Base-by-base conservation (phyloP, 768 basidiomycete species). In the Rhizopogon vinicolor region DNA sequence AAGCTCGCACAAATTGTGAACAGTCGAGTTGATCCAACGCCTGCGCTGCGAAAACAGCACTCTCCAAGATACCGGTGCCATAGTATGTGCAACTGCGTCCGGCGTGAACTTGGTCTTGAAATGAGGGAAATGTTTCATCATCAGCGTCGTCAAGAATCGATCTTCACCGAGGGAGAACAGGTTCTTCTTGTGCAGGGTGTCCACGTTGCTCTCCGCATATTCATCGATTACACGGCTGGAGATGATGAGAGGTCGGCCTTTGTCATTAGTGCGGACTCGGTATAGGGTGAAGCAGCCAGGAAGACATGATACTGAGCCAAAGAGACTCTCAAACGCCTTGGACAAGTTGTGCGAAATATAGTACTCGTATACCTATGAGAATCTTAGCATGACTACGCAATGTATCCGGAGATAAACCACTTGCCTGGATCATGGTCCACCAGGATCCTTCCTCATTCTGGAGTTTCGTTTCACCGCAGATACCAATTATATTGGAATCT, bases 351-450 rank as follows among this genome's bases (percentile, higher is more conserved):
- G 83, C 0, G 82, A 85, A 54, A 85, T 81, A 68, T 83, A 86
- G 68, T 86, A 86, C 63, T 85, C 82, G 73, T 85, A 84, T 18
- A 86, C 83, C 79, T 83, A 56, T 16, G 51, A 42, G 1, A 56
- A 52, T 25, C 7, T 56, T 44, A 44, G 12, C 44, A 40, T 61
- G 43, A 62, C 42, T 58, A 51, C 2, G 37, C 41, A 41, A 37
- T 12, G 40, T 40, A 14, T 22, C 7, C 35, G 48, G 0, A 29
- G 14, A 25, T 9, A 28, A 14, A 12, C 4, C 18, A 63, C 72
- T 56, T 35, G 79, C 82, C 74, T 87, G 87, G 56, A 87, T 86
- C 85, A 87, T 87, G 9, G 87, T 89, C 75, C 87, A 89, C 78
- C 87, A 84, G 25, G 85, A 87, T 29, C 78, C 74, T 44, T 84